A percentile compares a stretch with the other conserved stretches of the same genome.
Conservation (phyloP, 495 filamentous ascomycete species). For the Trichoderma erinaceum region DNA sequence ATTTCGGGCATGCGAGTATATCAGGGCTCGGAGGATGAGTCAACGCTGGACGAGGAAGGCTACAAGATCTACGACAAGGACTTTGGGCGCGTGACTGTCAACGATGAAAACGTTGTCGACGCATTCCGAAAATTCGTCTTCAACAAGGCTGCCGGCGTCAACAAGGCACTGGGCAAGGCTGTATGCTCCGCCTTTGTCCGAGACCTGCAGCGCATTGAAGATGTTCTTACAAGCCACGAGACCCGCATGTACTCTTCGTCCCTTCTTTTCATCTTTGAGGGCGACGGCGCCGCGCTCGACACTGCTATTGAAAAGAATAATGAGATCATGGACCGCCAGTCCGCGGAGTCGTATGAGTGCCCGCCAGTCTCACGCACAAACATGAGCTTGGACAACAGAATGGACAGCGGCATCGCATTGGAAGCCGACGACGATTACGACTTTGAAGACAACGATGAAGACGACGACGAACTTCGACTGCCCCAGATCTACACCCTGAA, state of each 20-base stretch:
- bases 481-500: constrained; percentile 76
- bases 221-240: constrained; percentile 66
- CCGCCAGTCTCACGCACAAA: constrained; percentile 19
- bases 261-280: constrained; percentile 87
- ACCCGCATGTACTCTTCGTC: constrained; percentile 92
- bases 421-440: constrained; percentile 34
- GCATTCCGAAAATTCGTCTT: constrained; percentile 74
- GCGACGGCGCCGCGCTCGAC: constrained; percentile 64
- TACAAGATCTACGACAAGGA: constrained; percentile 81
- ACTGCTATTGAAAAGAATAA: constrained; percentile 59
- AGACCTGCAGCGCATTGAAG: constrained; percentile 59
- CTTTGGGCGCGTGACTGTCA: constrained; percentile 70
- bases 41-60: constrained; percentile 38
- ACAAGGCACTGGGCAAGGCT: constrained; percentile 45
- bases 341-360: constrained; percentile 19
- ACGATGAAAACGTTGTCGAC: constrained; percentile 60
- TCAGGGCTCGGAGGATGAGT: constrained; percentile 53
- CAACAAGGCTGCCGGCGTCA: constrained; percentile 53
- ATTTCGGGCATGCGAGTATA: constrained; percentile 94
- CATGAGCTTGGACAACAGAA: constrained; percentile 26
- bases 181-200: constrained; percentile 58
- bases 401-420: constrained; percentile 42
- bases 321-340: constrained; percentile 27
- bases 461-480: constrained; percentile 58
- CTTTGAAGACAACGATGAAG: constrained; percentile 58